These are phyloP conservation scores for Azolla pinnata DNA, from an alignment of 75 land plant species.

Conservation along the genomic window DNA sequence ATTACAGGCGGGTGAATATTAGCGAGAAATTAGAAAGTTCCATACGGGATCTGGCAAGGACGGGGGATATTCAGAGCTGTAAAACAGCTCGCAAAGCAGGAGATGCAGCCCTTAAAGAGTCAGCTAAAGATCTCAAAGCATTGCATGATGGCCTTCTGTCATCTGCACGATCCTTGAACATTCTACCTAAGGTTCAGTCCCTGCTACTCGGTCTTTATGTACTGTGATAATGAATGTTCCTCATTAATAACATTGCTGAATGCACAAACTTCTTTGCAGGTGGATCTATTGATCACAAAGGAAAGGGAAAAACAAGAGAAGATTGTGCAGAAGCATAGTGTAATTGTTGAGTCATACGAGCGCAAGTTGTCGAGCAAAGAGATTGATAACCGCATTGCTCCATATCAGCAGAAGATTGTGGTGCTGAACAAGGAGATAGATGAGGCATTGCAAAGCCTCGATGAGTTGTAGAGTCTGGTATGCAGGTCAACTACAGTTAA, in stretches of 20 bases:
- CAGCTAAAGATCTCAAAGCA: conserved; percentile 63
- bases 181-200: conserved; percentile 56
- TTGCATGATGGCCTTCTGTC: conserved; percentile 46
- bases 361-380: conserved; percentile 61
- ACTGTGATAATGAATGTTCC: no score
- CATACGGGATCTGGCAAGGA: conserved; percentile 69
- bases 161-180: conserved; percentile 41
- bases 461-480: conserved; percentile 64
- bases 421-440: conserved; percentile 68
- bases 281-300: conserved; percentile 67
- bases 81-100: conserved; percentile 74
- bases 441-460: conserved; percentile 59
- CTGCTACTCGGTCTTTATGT: no score
- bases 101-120: conserved; percentile 60
- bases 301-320: conserved; percentile 90
- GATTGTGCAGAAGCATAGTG: conserved; percentile 58
- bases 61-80: conserved; percentile 83
- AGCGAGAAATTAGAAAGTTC: conserved; percentile 83
- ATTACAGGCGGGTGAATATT: conserved; percentile 29
- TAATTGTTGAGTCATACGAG: conserved; percentile 65
- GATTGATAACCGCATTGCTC: conserved; percentile 61
- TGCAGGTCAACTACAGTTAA: no score
- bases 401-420: conserved; percentile 57
- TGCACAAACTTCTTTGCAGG: conserved; percentile 44
- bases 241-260: no score